Evolutionary conservation across 2,329 filamentous ascomycete genomes (phyloP).

Genomic region (Paraphoma chrysanthemicola): DNA sequence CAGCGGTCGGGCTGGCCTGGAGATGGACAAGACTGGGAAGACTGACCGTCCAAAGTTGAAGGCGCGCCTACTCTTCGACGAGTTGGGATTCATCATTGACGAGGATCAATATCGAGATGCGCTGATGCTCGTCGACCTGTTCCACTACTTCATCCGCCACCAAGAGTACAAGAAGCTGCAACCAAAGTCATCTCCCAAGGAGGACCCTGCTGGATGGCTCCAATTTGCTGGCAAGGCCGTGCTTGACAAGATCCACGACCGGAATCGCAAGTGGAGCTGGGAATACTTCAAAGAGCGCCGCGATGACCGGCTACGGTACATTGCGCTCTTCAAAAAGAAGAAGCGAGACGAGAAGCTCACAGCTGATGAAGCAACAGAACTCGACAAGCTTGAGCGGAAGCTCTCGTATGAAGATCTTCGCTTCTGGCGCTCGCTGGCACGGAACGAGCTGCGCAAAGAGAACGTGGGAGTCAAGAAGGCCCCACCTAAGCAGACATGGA

Average conservation of each 20-base stretch:
- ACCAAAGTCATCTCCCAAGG: constrained; percentile 83
- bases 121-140: constrained; percentile 96
- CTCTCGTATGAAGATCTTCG: constrained; percentile 92
- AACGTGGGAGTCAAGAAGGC: constrained; percentile 85
- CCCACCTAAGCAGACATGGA: constrained; percentile 82
- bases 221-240: constrained; percentile 90
- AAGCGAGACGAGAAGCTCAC: constrained; percentile 73
- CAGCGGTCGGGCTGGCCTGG: constrained; percentile 91
- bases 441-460: constrained; percentile 94
- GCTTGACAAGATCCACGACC: constrained; percentile 91
- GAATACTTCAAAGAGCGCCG: constrained; percentile 91
- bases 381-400: constrained; percentile 83
- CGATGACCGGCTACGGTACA: constrained; percentile 88
- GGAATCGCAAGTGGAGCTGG: constrained; percentile 94
- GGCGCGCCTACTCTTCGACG: constrained; percentile 89
- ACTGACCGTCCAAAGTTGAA: constrained; percentile 83
- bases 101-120: constrained; percentile 97
- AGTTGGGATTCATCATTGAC: constrained; percentile 96
- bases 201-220: constrained; percentile 92
- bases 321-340: constrained; percentile 94
- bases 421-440: constrained; percentile 94
- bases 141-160: constrained; percentile 97
- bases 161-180: constrained; percentile 96
- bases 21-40: constrained; percentile 91
- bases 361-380: constrained; percentile 72